Conservation (phyloP, 108 stramenopile genomes). For the Cyclostephanos tholiformis region DNA sequence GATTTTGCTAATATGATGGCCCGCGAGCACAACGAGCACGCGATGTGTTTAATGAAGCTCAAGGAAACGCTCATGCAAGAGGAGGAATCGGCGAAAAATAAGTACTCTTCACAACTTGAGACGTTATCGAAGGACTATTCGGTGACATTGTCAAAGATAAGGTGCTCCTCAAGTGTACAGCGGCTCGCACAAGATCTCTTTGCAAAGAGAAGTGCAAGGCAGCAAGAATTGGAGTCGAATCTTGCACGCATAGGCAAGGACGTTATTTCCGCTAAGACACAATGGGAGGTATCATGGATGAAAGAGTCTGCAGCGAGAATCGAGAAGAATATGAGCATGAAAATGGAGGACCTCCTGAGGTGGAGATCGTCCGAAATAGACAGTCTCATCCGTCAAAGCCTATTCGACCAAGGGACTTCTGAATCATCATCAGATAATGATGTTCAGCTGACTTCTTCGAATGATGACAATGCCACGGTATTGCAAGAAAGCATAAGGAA, state of each 20-base stretch:
- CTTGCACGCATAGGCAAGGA: conserved; percentile 27
- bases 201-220: conserved; percentile 9
- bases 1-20: conserved; percentile 23
- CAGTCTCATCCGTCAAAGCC: conserved; percentile 23
- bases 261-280: neutral
- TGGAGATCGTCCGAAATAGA: conserved; percentile 28
- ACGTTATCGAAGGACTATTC: conserved; percentile 26
- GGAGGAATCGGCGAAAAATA: conserved; percentile 35
- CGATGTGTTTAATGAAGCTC: conserved; percentile 22
- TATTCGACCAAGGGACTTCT: conserved; percentile 14
- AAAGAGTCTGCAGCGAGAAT: conserved; percentile 15
- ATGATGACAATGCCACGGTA: neutral
- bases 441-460: neutral
- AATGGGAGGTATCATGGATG: conserved; percentile 35
- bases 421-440: neutral
- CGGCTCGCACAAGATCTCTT: conserved; percentile 14
- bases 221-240: conserved; percentile 13
- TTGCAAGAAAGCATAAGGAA: neutral
- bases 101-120: conserved; percentile 15
- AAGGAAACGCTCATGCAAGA: conserved; percentile 28
- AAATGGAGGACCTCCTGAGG: conserved; percentile 24
- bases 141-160: conserved; percentile 22
- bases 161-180: conserved; percentile 4
- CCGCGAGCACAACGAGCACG: conserved; percentile 24
- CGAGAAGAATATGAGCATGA: conserved; percentile 9